These are phyloP conservation scores for Aspergillus tamarii DNA, from an alignment of 2,329 filamentous ascomycete genomes.

Conservation along the genomic window DNA sequence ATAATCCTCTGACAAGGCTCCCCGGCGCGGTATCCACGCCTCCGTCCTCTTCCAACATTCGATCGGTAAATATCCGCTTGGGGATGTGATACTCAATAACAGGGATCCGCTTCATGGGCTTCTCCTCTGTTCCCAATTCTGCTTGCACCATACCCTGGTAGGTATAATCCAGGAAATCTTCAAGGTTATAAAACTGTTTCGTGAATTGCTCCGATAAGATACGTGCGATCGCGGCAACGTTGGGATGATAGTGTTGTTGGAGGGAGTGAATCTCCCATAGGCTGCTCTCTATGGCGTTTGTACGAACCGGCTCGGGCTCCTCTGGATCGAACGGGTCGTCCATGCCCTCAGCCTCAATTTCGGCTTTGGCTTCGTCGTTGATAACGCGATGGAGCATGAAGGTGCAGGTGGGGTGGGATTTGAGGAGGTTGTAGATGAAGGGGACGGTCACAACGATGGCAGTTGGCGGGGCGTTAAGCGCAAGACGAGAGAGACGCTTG, in stretches of 20 bases:
- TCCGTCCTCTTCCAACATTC: slow-evolving; percentile 44
- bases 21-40: slow-evolving; percentile 43
- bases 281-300: slow-evolving; percentile 84
- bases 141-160: slow-evolving; percentile 77
- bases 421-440: slow-evolving; percentile 94
- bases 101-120: slow-evolving; percentile 81
- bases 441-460: slow-evolving; percentile 88
- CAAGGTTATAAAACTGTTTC: slow-evolving; percentile 90
- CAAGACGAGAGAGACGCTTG: slow-evolving; percentile 83
- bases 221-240: slow-evolving; percentile 89
- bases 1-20: slow-evolving; percentile 39
- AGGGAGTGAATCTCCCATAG: slow-evolving; percentile 93
- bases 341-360: slow-evolving; percentile 64
- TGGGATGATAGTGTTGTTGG: slow-evolving; percentile 93
- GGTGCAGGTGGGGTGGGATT: slow-evolving; percentile 83
- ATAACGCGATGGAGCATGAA: slow-evolving; percentile 91
- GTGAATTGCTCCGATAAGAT: slow-evolving; percentile 97
- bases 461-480: slow-evolving; percentile 84
- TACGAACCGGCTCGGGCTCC: slow-evolving; percentile 82
- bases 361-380: slow-evolving; percentile 59
- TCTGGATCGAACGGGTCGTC: slow-evolving; percentile 76
- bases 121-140: slow-evolving; percentile 67
- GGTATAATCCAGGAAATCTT: slow-evolving; percentile 95
- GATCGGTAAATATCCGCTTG: slow-evolving; percentile 70
- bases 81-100: slow-evolving; percentile 95